Percentiles rank a stretch among this genome's conserved stretches.
phyloP scores from a whole-genome alignment of 2,329 filamentous ascomycete species.

The Sordariomycetes sp. region DNA sequence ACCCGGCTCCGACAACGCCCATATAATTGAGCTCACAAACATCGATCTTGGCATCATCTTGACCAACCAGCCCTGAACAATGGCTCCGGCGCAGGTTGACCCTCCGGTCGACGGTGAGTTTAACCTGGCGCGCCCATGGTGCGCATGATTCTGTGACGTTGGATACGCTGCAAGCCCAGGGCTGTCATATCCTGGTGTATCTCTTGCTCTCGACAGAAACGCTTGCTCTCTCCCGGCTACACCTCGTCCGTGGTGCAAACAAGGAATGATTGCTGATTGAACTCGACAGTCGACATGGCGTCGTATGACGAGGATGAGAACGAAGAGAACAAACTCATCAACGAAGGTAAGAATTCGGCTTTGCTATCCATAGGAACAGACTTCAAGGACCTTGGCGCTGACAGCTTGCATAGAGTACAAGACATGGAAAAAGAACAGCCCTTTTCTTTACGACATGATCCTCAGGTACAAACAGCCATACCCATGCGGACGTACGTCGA shows the following conservation, averaged over 20 bases:
- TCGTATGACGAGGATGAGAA: slow-evolving; percentile 52
- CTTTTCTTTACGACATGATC: slow-evolving; percentile 97
- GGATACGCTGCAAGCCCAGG: neutral
- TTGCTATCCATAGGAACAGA: neutral
- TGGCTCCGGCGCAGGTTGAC: slow-evolving; percentile 20
- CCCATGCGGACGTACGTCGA: neutral
- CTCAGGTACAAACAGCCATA: slow-evolving; percentile 43
- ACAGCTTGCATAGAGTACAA: slow-evolving; percentile 67
- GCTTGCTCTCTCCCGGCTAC: too few relatives aligned
- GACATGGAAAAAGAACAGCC: slow-evolving; percentile 99
- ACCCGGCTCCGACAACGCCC: neutral
- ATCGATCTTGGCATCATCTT: neutral
- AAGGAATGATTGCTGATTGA: neutral
- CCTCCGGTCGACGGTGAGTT: slow-evolving; percentile 22
- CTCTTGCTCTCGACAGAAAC: neutral
- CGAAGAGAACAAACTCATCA: slow-evolving; percentile 76
- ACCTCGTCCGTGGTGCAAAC: neutral
- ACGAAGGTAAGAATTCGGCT: slow-evolving; percentile 51
- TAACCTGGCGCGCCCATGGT: neutral
- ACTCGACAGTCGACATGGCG: slow-evolving; percentile 19
- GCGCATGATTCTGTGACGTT: neutral
- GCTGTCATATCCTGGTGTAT: neutral
- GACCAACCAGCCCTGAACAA: slow-evolving; percentile 7
- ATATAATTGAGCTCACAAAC: neutral
- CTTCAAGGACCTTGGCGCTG: slow-evolving; percentile 7